phyloP scores from a whole-genome alignment of 768 basidiomycete species.

The Cyclocybe cylindracea region DNA sequence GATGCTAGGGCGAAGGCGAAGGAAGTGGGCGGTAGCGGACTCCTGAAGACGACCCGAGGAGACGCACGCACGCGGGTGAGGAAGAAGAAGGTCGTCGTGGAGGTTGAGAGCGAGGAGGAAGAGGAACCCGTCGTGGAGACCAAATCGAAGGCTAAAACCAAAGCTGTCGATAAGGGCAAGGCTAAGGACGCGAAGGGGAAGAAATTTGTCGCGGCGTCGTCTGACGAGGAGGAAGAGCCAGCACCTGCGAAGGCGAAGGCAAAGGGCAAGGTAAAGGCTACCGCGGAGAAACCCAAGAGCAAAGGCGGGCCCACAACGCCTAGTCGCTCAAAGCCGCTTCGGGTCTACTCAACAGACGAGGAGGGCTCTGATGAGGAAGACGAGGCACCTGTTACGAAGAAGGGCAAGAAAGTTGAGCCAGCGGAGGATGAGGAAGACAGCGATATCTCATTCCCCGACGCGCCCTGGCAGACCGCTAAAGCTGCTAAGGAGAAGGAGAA shows the following conservation, averaged over 20 bases:
- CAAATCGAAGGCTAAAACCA: slow-evolving; percentile 4
- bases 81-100: slow-evolving; percentile 7
- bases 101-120: slow-evolving; percentile 5
- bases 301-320: too few species aligned
- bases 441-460: slow-evolving; percentile 4
- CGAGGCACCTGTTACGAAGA: slow-evolving; percentile 2
- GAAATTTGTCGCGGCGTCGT: background rate
- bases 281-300: slow-evolving; percentile 4
- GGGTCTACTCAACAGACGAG: slow-evolving; percentile 9
- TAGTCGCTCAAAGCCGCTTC: slow-evolving; percentile 8
- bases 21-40: background rate
- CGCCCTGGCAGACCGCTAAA: slow-evolving; percentile 4
- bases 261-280: slow-evolving; percentile 15
- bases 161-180: slow-evolving; percentile 3
- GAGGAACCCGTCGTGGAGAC: slow-evolving; percentile 8
- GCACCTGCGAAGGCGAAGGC: background rate
- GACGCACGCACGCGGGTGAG: slow-evolving; percentile 1
- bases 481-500: slow-evolving; percentile 2
- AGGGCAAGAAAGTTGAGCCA: background rate
- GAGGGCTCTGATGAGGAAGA: slow-evolving; percentile 13
- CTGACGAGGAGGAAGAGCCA: background rate
- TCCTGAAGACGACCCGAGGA: background rate
- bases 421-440: background rate
- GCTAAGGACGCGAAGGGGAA: slow-evolving; percentile 8
- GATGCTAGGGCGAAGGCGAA: slow-evolving; percentile 8